Conservation (phyloP, 805 yeast species). For the Lachancea cidri region DNA sequence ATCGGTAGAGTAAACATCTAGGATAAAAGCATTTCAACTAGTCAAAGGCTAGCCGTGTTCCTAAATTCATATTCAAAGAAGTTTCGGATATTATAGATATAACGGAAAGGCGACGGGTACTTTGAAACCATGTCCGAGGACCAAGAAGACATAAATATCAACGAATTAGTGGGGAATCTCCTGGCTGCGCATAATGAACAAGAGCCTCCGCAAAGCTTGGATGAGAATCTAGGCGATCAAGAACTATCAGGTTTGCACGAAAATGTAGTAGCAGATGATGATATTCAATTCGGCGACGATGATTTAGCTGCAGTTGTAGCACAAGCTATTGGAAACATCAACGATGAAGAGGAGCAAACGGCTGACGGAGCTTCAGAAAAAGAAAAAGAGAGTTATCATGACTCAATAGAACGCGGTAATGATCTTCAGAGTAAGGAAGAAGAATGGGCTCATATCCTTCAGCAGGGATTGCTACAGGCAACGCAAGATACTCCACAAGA, state of each 20-base stretch:
- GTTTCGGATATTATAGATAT: neutral
- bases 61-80: neutral
- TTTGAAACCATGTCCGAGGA: conserved; percentile 18
- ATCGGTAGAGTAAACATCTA: neutral
- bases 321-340: conserved; percentile 34
- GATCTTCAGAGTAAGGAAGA: conserved; percentile 14
- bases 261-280: conserved; percentile 1
- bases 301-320: conserved; percentile 38
- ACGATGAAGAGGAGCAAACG: conserved; percentile 4
- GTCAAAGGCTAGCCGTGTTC: neutral
- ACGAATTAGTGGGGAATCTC: conserved; percentile 31
- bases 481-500: conserved; percentile 7
- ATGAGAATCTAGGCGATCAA: neutral
- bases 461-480: conserved; percentile 24
- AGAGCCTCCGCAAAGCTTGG: conserved; percentile 3
- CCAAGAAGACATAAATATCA: conserved; percentile 30
- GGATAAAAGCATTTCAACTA: neutral
- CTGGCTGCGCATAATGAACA: conserved; percentile 24
- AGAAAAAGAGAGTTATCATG: conserved; percentile 2
- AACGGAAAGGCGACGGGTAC: neutral
- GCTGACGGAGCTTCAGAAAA: conserved; percentile 1
- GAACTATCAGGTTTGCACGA: neutral
- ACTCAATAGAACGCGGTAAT: neutral
- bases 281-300: conserved; percentile 18
- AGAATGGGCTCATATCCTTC: conserved; percentile 30